These are phyloP conservation scores for Colletotrichum filicis DNA, from an alignment of 2,329 filamentous ascomycete genomes.

Conservation along the genomic window DNA sequence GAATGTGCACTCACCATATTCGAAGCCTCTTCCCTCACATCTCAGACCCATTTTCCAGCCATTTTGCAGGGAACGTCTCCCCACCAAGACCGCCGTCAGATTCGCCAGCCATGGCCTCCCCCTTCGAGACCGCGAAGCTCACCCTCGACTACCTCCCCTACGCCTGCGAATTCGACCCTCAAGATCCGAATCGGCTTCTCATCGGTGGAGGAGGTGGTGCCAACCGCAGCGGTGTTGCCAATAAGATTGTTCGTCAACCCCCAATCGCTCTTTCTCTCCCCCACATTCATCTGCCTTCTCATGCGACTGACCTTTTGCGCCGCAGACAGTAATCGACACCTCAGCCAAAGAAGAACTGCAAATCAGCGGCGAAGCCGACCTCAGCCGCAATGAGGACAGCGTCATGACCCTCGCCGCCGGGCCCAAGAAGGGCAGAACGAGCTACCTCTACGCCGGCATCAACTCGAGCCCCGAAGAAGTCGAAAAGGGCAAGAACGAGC, in stretches of 20 bases:
- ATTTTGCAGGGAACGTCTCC: slow-evolving; percentile 8
- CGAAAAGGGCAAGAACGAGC: slow-evolving; percentile 81
- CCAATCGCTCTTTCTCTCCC: neutral
- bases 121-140: slow-evolving; percentile 66
- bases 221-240: slow-evolving; percentile 82
- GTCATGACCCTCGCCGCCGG: slow-evolving; percentile 84
- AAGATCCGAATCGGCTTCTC: slow-evolving; percentile 79
- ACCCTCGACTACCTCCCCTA: slow-evolving; percentile 87
- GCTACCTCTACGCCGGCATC: slow-evolving; percentile 78
- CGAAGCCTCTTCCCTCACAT: neutral
- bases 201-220: slow-evolving; percentile 91
- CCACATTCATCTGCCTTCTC: slow-evolving; percentile 4
- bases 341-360: slow-evolving; percentile 71
- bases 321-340: slow-evolving; percentile 77
- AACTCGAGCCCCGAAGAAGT: slow-evolving; percentile 82
- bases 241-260: slow-evolving; percentile 77
- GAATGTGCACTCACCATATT: neutral
- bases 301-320: slow-evolving; percentile 21
- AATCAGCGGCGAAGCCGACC: slow-evolving; percentile 76
- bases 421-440: slow-evolving; percentile 53
- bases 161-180: slow-evolving; percentile 87
- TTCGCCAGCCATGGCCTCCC: slow-evolving; percentile 46
- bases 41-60: neutral
- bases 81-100: slow-evolving; percentile 3
- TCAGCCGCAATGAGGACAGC: slow-evolving; percentile 88